A percentile compares a stretch with the other conserved stretches of the same genome.
phyloP scores from a whole-genome alignment of 164 flowering plant genomes.

The Litsea cubeba region DNA sequence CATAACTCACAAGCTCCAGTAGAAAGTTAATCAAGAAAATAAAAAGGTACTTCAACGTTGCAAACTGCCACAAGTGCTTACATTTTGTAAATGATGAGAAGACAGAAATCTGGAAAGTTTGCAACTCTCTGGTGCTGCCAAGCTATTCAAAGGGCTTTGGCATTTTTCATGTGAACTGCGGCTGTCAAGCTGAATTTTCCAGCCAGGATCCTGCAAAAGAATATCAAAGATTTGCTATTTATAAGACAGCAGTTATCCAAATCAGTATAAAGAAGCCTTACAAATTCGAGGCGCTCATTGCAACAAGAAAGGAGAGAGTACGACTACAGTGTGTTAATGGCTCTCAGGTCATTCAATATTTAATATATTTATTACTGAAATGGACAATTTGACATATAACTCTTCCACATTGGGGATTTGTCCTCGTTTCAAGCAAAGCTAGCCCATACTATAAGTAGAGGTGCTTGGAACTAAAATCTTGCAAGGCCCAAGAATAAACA shows the following conservation, averaged over 20 bases:
- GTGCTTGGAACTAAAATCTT: not conserved
- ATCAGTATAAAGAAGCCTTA: not conserved
- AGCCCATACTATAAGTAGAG: not conserved
- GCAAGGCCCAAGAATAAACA: not conserved
- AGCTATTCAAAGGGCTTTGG: constrained; percentile 12
- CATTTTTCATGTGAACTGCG: constrained; percentile 3
- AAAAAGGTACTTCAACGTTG: not conserved
- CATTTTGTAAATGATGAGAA: constrained; percentile 18
- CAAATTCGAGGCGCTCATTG: not conserved
- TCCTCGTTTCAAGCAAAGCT: not conserved
- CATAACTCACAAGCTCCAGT: not conserved
- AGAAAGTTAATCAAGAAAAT: constrained; percentile 1
- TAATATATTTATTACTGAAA: not conserved
- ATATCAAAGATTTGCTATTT: not conserved
- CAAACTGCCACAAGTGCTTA: constrained; percentile 18
- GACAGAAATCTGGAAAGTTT: constrained; percentile 13
- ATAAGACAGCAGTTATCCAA: constrained; percentile 9
- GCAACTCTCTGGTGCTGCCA: constrained; percentile 5
- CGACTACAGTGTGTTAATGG: not conserved
- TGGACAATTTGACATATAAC: not conserved
- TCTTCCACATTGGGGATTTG: not conserved
- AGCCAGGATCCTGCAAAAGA: constrained; percentile 12
- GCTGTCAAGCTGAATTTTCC: constrained; percentile 9
- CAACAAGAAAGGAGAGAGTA: not conserved
- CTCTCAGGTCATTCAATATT: not conserved